These are phyloP conservation scores for Penstemon barbatus DNA, from an alignment of 257 asterid species.

Conservation along the genomic window DNA sequence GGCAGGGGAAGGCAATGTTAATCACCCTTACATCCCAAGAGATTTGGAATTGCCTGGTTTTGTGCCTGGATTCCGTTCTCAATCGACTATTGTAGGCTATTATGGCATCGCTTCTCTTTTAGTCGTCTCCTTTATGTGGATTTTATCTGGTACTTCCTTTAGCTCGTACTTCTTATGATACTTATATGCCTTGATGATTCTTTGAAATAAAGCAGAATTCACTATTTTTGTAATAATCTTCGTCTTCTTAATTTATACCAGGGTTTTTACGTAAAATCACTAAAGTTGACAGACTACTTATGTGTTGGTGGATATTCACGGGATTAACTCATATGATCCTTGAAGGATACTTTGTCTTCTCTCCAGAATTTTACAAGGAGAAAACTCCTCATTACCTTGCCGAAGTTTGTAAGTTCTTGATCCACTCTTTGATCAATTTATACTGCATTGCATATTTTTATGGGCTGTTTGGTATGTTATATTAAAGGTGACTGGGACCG, in stretches of 20 bases:
- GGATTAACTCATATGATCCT: constrained; percentile 87
- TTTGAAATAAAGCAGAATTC: background rate
- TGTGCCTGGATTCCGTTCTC: constrained; percentile 52
- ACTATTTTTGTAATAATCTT: background rate
- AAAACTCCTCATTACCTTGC: constrained; percentile 72
- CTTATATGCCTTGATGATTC: background rate
- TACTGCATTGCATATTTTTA: no score
- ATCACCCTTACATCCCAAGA: constrained; percentile 55
- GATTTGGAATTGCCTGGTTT: constrained; percentile 54
- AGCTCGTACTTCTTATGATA: background rate
- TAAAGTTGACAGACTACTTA: constrained; percentile 63
- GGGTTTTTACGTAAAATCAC: constrained; percentile 64
- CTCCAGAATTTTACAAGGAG: constrained; percentile 76
- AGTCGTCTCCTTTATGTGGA: constrained; percentile 71
- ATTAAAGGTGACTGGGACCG: background rate
- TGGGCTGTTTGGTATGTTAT: no score
- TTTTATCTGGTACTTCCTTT: constrained; percentile 58
- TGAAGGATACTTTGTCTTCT: constrained; percentile 78
- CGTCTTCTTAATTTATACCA: constrained; percentile 25
- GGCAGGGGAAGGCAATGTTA: constrained; percentile 27
- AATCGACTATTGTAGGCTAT: constrained; percentile 54
- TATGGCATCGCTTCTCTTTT: constrained; percentile 58
- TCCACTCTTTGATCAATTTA: background rate
- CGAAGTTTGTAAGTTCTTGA: constrained; percentile 76
- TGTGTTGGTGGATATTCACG: constrained; percentile 99